Base-by-base conservation (phyloP, 1,284 basidiomycete genomes). In the Termitomyces sp. region DNA sequence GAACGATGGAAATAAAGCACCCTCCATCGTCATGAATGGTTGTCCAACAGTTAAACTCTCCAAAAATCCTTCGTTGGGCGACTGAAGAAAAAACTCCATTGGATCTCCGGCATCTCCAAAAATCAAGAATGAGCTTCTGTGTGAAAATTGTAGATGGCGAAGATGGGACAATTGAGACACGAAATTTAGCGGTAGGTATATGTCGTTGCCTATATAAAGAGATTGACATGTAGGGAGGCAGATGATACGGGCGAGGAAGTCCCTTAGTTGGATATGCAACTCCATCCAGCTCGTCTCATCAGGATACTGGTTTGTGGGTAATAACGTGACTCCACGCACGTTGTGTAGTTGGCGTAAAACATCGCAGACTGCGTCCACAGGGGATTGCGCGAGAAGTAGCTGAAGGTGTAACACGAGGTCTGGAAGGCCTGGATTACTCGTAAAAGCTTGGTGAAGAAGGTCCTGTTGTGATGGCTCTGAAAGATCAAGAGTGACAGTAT, bases 171-270 rank as follows among this genome's bases (percentile, higher is more conserved):
- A 47, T 13, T 18, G 44, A 37, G 10, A 31, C 19, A 52, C 13
- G 11, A 52, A 42, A 8, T n/a, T 16, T 7, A 24, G 3, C 2
- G 50, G 50, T 14, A 52, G 21, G 16, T 26, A 16, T 26, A 47
- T 14, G 6, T 4, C 9, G 4, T 39, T 16, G 21, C 38, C 31
- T n/a, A 52, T 9, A 14, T 38, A 28, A 4, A 52, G 31, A 33
- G 14, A 19, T 28, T 52, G 34, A 33, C 50, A 52, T 46, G 45
- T 47, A 16, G 45, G 44, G 30, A 47, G 44, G 30, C 31, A 35
- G 8, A 52, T 35, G 7, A 47, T 33, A 16, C 33, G 31, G 31
- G 10, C 10, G 11, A 52, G 5, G 24, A 35, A 37, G 39, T 47
- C 31, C 18, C 39, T 40, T 16, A 47, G 21, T 21, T 46, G 30